A percentile compares a stretch with the other conserved stretches of the same genome.
Conservation (phyloP, 805 yeast genomes). For the Kuraishia ogatae region DNA sequence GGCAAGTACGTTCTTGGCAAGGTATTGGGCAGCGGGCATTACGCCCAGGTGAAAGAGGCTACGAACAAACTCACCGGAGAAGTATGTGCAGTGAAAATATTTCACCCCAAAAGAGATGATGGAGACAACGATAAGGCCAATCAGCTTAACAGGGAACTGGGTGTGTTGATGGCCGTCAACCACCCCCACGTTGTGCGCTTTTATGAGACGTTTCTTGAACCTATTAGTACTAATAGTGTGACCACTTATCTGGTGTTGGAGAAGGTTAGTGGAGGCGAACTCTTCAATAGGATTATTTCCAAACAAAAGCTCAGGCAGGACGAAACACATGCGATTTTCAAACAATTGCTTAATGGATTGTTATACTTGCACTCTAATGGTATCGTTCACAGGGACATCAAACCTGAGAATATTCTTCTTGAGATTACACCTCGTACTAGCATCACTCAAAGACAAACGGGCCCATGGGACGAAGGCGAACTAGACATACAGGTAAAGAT, state of each 20-base stretch:
- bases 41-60: constrained; percentile 74
- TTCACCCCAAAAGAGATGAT: constrained; percentile 30
- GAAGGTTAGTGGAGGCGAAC: constrained; percentile 66
- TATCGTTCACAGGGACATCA: constrained; percentile 87
- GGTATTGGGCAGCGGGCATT: constrained; percentile 69
- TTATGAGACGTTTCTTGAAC: constrained; percentile 45
- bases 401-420: constrained; percentile 80
- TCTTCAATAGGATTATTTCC: constrained; percentile 61
- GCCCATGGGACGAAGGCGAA: constrained; percentile 57
- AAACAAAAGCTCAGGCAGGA: constrained; percentile 53
- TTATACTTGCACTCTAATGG: constrained; percentile 87
- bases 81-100: constrained; percentile 65
- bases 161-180: constrained; percentile 51
- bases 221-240: constrained; percentile 33
- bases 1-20: constrained; percentile 50
- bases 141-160: constrained; percentile 54
- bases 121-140: constrained; percentile 15
- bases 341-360: constrained; percentile 51
- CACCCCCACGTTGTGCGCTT: constrained; percentile 68
- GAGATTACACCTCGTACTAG: constrained; percentile 32
- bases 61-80: constrained; percentile 47
- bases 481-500: constrained; percentile 58
- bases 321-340: constrained; percentile 53
- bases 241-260: constrained; percentile 62
- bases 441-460: constrained; percentile 14